Evolutionary conservation across 169 alveolate species (phyloP).

Genomic region (Eimeria falciformis): DNA sequence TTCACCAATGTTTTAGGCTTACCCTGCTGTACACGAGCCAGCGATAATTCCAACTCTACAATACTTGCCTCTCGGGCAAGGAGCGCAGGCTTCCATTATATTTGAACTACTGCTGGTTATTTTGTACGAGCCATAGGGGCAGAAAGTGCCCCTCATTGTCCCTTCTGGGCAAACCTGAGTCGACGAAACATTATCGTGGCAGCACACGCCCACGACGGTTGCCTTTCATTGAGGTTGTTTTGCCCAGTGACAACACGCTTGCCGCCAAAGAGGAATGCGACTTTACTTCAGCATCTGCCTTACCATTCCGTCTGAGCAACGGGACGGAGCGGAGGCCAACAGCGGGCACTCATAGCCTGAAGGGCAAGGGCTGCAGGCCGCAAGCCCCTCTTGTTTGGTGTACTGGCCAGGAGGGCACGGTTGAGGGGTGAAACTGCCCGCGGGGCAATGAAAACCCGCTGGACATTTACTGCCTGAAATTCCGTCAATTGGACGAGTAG

Average conservation of each 20-base stretch:
- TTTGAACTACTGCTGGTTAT: not conserved
- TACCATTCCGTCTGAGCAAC: slow-evolving; percentile 56
- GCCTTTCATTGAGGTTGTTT: too few relatives aligned
- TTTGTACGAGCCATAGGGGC: slow-evolving; percentile 53
- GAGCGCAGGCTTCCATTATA: slow-evolving; percentile 21
- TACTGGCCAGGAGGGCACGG: slow-evolving; percentile 64
- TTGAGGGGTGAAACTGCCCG: slow-evolving; percentile 50
- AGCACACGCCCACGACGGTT: too few relatives aligned
- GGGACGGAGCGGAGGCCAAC: slow-evolving; percentile 14
- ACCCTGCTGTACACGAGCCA: slow-evolving; percentile 46
- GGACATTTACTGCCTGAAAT: slow-evolving; percentile 57
- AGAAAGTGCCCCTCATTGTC: slow-evolving; percentile 46
- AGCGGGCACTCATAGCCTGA: slow-evolving; percentile 56
- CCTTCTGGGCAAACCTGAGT: slow-evolving; percentile 59
- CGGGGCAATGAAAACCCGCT: slow-evolving; percentile 69
- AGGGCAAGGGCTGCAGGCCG: slow-evolving; percentile 60
- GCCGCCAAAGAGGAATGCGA: not conserved
- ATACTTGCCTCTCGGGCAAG: slow-evolving; percentile 60
- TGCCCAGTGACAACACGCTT: too few relatives aligned
- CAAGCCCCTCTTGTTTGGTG: slow-evolving; percentile 28
- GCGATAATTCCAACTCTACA: slow-evolving; percentile 51
- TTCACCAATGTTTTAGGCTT: too few relatives aligned
- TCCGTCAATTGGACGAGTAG: slow-evolving; percentile 50
- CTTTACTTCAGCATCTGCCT: not conserved
- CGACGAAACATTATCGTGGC: too few relatives aligned